These are phyloP conservation scores for Suhomyces anneliseae DNA, from an alignment of 1,139 yeast species.

Conservation along the genomic window DNA sequence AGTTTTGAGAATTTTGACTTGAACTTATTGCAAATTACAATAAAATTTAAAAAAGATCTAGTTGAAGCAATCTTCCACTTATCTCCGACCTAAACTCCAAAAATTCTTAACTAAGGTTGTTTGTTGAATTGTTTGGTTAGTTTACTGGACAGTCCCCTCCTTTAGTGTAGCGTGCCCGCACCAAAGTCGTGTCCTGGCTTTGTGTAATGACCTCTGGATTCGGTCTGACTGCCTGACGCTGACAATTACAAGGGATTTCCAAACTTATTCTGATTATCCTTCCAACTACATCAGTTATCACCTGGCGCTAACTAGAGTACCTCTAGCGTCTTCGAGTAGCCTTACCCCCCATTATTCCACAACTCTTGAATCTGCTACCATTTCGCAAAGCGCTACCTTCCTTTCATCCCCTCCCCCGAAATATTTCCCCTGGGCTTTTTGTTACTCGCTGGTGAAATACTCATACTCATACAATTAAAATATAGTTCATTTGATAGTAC, in stretches of 20 bases:
- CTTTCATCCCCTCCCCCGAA: neutral
- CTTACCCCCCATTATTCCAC: neutral
- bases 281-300: conserved; percentile 5
- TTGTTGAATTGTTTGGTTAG: neutral
- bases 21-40: too few relatives aligned
- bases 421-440: neutral
- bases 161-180: neutral
- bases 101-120: too few relatives aligned
- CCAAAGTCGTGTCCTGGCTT: conserved; percentile 6
- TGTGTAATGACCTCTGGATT: conserved; percentile 5
- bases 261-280: conserved; percentile 1
- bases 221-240: conserved; percentile 7
- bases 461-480: neutral
- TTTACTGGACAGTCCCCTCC: neutral
- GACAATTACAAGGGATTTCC: conserved; percentile 9
- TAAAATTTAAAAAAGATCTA: too few relatives aligned
- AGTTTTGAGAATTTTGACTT: too few relatives aligned
- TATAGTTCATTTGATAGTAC: neutral
- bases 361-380: neutral
- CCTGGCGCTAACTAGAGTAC: conserved; percentile 5
- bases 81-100: too few relatives aligned
- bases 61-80: too few relatives aligned
- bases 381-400: neutral
- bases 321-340: conserved; percentile 1
- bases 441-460: conserved; percentile 1